A percentile compares a stretch with the other conserved stretches of the same genome.
These are phyloP conservation scores for Baudoinia panamericana DNA, from an alignment of 495 filamentous ascomycete species.

Conservation along the genomic window DNA sequence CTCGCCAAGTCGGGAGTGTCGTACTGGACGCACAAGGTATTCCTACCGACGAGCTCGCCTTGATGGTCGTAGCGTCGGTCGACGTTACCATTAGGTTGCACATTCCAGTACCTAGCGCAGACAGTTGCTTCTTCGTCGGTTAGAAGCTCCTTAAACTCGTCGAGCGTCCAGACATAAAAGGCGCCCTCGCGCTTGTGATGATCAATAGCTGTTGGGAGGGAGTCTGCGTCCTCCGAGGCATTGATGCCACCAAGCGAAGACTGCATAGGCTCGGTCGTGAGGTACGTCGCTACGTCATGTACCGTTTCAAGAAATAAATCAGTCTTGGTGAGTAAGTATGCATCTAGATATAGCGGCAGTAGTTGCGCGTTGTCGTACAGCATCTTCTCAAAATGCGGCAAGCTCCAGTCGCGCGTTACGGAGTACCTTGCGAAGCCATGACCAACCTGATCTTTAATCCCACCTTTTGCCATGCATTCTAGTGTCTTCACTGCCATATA, in stretches of 20 bases:
- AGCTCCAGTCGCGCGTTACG: constrained; percentile 76
- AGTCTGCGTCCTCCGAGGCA: constrained; percentile 87
- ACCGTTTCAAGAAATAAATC: constrained; percentile 66
- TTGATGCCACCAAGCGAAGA: constrained; percentile 63
- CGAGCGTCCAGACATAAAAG: constrained; percentile 87
- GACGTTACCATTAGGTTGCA: constrained; percentile 80
- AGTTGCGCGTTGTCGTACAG: constrained; percentile 89
- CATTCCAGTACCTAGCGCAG: constrained; percentile 73
- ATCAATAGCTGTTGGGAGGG: constrained; percentile 59
- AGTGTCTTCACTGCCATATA: constrained; percentile 75
- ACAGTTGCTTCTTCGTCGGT: constrained; percentile 56
- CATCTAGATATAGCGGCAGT: constrained; percentile 75
- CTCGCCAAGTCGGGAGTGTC: constrained; percentile 57
- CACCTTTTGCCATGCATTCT: constrained; percentile 68
- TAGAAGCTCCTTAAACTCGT: constrained; percentile 72
- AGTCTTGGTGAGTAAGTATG: constrained; percentile 59
- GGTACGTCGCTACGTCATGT: constrained; percentile 71
- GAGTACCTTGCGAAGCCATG: constrained; percentile 84
- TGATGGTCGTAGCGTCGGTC: constrained; percentile 70
- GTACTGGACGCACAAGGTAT: constrained; percentile 46
- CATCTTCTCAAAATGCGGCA: constrained; percentile 99
- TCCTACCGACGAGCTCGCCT: constrained; percentile 86
- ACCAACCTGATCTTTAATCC: constrained; percentile 85
- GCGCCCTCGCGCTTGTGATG: constrained; percentile 83
- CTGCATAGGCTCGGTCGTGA: constrained; percentile 55